Conservation (phyloP, 495 filamentous ascomycete species). For the Hypoxylon lienhwacheense region DNA sequence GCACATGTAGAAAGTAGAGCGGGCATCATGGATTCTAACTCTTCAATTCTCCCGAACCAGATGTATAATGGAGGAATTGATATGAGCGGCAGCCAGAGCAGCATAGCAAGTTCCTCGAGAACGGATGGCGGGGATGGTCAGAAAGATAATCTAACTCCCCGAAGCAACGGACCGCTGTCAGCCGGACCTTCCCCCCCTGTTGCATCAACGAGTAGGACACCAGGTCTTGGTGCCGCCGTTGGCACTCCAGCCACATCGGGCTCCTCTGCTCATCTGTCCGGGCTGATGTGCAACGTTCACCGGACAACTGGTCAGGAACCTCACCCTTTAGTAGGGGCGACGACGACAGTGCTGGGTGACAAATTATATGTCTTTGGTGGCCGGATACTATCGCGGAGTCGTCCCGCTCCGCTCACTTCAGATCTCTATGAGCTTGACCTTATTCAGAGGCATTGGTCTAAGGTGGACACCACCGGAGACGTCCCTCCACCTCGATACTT, state of each 20-base stretch:
- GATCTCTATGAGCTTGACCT: constrained; percentile 93
- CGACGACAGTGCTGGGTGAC: constrained; percentile 91
- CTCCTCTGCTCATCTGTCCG: constrained; percentile 68
- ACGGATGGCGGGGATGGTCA: constrained; percentile 50
- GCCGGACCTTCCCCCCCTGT: constrained; percentile 51
- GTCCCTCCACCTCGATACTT: constrained; percentile 92
- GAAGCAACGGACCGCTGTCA: constrained; percentile 54
- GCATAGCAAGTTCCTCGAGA: constrained; percentile 46
- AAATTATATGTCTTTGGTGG: constrained; percentile 96
- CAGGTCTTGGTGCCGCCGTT: constrained; percentile 55
- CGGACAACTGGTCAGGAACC: constrained; percentile 88
- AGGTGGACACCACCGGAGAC: constrained; percentile 80
- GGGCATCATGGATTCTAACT: constrained; percentile 64
- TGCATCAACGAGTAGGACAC: constrained; percentile 39
- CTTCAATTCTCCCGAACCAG: constrained; percentile 51
- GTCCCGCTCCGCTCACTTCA: constrained; percentile 76
- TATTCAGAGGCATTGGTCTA: constrained; percentile 88
- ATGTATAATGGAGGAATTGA: constrained; percentile 42
- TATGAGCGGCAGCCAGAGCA: constrained; percentile 62
- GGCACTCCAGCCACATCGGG: constrained; percentile 47
- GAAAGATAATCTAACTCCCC: constrained; percentile 51
- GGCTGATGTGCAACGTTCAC: constrained; percentile 91
- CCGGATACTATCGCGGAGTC: constrained; percentile 77
- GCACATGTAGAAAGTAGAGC: constrained; percentile 47
- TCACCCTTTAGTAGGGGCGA: constrained; percentile 87